A percentile compares a stretch with the other conserved stretches of the same genome.
phyloP scores from a whole-genome alignment of 257 asterid genomes.

The Galeopsis tetrahit region DNA sequence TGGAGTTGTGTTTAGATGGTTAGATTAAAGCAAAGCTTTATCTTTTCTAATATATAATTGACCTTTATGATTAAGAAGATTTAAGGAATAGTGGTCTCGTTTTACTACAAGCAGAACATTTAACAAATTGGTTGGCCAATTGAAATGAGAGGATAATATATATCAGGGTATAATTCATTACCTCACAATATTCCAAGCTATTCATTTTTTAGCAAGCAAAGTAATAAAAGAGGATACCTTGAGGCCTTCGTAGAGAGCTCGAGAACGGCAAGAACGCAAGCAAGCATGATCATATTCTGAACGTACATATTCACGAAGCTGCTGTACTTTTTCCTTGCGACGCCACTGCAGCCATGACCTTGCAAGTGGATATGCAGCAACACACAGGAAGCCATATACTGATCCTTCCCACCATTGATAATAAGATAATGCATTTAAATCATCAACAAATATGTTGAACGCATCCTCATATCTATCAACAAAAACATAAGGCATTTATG shows the following conservation, averaged over 20 bases:
- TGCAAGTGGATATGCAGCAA: conserved; percentile 77
- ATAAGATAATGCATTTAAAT: conserved; percentile 76
- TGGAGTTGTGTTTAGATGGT: too few species aligned
- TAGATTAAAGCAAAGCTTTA: too few species aligned
- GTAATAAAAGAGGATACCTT: conserved; percentile 53
- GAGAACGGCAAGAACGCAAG: conserved; percentile 90
- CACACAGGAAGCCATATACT: conserved; percentile 63
- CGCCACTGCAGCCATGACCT: conserved; percentile 92
- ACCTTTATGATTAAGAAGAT: too few species aligned
- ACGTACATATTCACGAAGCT: conserved; percentile 87
- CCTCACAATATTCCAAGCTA: neutral
- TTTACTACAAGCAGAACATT: too few species aligned
- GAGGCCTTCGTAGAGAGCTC: conserved; percentile 92
- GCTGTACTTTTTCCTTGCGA: conserved; percentile 75
- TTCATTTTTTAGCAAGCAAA: conserved; percentile 18
- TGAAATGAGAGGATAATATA: too few species aligned
- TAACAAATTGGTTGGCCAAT: too few species aligned
- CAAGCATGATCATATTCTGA: conserved; percentile 97
- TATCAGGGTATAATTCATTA: neutral
- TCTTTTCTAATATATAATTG: too few species aligned
- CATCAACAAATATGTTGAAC: conserved; percentile 84
- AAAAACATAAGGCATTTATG: conserved; percentile 26
- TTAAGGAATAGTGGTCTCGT: too few species aligned
- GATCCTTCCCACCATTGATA: conserved; percentile 99
- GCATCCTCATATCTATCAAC: conserved; percentile 85